phyloP scores from a whole-genome alignment of 1,139 yeast genomes.

The Yamadazyma spencermartinsiae region DNA sequence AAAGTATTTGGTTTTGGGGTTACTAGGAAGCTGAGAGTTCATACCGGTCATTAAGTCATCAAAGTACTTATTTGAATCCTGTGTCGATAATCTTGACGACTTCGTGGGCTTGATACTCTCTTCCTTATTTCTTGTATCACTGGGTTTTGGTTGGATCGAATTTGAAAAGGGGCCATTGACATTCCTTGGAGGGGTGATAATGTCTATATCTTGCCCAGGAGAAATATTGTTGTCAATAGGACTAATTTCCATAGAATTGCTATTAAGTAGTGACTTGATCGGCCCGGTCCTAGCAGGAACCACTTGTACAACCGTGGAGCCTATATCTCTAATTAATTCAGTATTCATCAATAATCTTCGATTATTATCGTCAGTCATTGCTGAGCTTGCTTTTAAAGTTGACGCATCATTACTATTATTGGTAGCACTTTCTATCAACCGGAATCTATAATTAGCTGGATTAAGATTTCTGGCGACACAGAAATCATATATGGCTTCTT shows the following conservation, averaged over 20 bases:
- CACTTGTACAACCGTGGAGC: conserved; percentile 23
- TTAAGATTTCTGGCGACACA: conserved; percentile 32
- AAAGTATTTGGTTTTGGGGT: conserved; percentile 41
- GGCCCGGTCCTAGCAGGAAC: conserved; percentile 17
- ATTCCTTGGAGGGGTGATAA: conserved; percentile 14
- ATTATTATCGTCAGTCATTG: conserved; percentile 2
- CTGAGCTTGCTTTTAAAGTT: conserved; percentile 13
- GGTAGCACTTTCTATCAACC: conserved; percentile 12
- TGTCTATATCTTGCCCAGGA: conserved; percentile 10
- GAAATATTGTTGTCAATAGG: conserved; percentile 14
- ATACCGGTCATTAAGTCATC: conserved; percentile 39
- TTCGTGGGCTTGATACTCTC: neutral
- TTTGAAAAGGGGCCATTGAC: neutral
- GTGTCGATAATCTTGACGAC: neutral
- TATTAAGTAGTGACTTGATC: conserved; percentile 9
- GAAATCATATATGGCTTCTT: conserved; percentile 33
- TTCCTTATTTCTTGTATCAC: neutral
- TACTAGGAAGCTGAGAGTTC: conserved; percentile 35
- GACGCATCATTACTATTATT: conserved; percentile 8
- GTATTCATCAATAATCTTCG: conserved; percentile 18
- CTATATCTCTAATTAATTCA: conserved; percentile 24
- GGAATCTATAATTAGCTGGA: conserved; percentile 25
- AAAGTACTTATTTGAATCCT: conserved; percentile 27
- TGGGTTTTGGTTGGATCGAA: neutral
- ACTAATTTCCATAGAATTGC: conserved; percentile 7